phyloP scores from a whole-genome alignment of 805 yeast species.

The Suhomyces vadensis region DNA sequence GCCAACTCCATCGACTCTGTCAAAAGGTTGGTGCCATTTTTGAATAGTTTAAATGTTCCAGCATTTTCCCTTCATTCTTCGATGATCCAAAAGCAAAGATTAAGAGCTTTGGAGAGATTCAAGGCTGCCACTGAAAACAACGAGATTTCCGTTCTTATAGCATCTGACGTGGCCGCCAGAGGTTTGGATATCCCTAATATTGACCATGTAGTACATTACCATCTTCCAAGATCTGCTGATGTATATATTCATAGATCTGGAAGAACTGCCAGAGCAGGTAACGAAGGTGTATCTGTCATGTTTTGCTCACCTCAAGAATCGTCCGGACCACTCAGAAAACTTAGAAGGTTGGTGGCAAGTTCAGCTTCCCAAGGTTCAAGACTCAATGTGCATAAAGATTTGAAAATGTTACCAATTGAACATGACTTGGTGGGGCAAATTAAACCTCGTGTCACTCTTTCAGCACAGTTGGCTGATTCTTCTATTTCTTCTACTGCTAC shows the following conservation, averaged over 20 bases:
- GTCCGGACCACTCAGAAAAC: slow-evolving; percentile 78
- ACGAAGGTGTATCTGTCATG: slow-evolving; percentile 92
- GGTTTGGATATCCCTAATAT: slow-evolving; percentile 91
- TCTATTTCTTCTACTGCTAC: slow-evolving; percentile 59
- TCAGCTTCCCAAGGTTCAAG: slow-evolving; percentile 20
- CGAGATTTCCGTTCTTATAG: slow-evolving; percentile 70
- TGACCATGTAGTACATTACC: slow-evolving; percentile 94
- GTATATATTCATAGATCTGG: slow-evolving; percentile 95
- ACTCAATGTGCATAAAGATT: slow-evolving; percentile 46
- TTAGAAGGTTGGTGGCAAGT: slow-evolving; percentile 57
- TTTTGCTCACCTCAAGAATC: slow-evolving; percentile 93
- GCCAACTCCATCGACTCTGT: slow-evolving; percentile 96
- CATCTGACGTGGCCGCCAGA: slow-evolving; percentile 98
- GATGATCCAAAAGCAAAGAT: slow-evolving; percentile 92
- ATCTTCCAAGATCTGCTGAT: slow-evolving; percentile 92
- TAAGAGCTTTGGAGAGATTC: slow-evolving; percentile 82
- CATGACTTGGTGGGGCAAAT: slow-evolving; percentile 69
- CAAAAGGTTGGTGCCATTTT: slow-evolving; percentile 74
- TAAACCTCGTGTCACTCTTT: slow-evolving; percentile 64
- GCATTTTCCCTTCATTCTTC: slow-evolving; percentile 84
- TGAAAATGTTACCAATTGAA: slow-evolving; percentile 75
- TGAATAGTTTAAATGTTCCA: slow-evolving; percentile 67
- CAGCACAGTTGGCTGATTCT: slow-evolving; percentile 75
- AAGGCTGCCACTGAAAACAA: slow-evolving; percentile 48
- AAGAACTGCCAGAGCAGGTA: slow-evolving; percentile 96